Evolutionary conservation across 1,284 basidiomycete genomes (phyloP).

Genomic region (Rhizoctonia solani): DNA sequence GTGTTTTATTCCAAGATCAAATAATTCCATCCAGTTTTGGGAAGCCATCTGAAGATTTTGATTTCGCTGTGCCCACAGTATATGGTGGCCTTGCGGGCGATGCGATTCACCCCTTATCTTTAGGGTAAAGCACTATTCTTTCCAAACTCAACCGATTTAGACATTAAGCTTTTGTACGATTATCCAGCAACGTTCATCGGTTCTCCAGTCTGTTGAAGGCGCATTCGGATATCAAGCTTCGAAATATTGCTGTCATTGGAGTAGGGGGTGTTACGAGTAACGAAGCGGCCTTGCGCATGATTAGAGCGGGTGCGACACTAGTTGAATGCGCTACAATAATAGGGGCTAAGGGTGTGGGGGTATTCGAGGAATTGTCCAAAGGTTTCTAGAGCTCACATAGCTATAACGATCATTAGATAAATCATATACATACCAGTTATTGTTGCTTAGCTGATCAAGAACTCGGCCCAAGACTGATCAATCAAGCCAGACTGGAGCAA

Average conservation of each 20-base stretch:
- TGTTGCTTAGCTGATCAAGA: too few species aligned
- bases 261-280: constrained; percentile 74
- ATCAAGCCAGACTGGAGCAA: too few species aligned
- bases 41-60: constrained; percentile 32
- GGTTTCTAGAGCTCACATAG: constrained; percentile 14
- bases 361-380: constrained; percentile 59
- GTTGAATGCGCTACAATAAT: constrained; percentile 76
- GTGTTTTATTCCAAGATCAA: constrained; percentile 64
- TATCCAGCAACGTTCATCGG: constrained; percentile 46
- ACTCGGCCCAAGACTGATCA: too few species aligned
- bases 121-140: constrained; percentile 63
- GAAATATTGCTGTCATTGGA: constrained; percentile 64
- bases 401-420: not conserved
- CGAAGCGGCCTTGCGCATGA: constrained; percentile 65
- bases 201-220: constrained; percentile 58
- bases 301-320: constrained; percentile 65
- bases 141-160: not conserved
- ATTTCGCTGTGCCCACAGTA: constrained; percentile 62
- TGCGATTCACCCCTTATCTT: constrained; percentile 68
- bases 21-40: constrained; percentile 38
- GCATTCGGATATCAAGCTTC: constrained; percentile 51
- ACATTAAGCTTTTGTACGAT: not conserved
- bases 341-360: constrained; percentile 64
- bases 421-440: not conserved
- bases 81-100: constrained; percentile 77